These are phyloP conservation scores for Kickxella alabastrina DNA, from an alignment of 192 early-diverging fungal genomes.

Conservation along the genomic window DNA sequence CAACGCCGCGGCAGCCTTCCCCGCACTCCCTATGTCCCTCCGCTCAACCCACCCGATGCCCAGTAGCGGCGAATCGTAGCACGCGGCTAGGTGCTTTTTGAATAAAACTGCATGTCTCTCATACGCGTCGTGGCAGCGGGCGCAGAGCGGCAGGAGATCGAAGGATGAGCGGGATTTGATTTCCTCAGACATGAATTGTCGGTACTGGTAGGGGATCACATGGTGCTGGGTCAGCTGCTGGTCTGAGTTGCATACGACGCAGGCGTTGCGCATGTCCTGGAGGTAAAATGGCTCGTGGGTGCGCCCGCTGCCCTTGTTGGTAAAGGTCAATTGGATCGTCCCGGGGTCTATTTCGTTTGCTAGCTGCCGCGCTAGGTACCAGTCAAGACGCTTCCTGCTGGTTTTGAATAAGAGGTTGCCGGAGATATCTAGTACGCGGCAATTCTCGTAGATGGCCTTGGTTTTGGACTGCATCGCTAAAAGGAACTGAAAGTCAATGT, in stretches of 20 bases:
- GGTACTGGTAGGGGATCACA: slow-evolving; percentile 43
- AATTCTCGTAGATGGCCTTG: slow-evolving; percentile 43
- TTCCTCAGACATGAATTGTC: slow-evolving; percentile 27
- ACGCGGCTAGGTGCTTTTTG: slow-evolving; percentile 29
- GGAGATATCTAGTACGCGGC: slow-evolving; percentile 30
- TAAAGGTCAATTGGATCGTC: slow-evolving; percentile 48
- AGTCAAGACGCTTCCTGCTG: slow-evolving; percentile 21
- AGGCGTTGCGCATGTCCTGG: slow-evolving; percentile 47
- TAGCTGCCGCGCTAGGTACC: slow-evolving; percentile 39
- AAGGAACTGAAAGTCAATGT: too few species aligned
- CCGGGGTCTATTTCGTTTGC: slow-evolving; percentile 24
- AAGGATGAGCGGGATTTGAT: slow-evolving; percentile 45
- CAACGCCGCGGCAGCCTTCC: slow-evolving; percentile 31
- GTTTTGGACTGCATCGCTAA: background rate
- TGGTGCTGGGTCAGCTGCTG: slow-evolving; percentile 39
- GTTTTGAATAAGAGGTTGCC: slow-evolving; percentile 41
- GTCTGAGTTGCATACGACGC: slow-evolving; percentile 20
- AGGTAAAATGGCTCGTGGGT: slow-evolving; percentile 40
- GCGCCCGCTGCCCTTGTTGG: slow-evolving; percentile 37
- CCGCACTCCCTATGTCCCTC: slow-evolving; percentile 16
- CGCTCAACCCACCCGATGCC: slow-evolving; percentile 44
- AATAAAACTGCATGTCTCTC: slow-evolving; percentile 24
- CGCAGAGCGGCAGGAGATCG: slow-evolving; percentile 44
- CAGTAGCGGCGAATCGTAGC: slow-evolving; percentile 37
- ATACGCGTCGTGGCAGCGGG: slow-evolving; percentile 37